Evolutionary conservation across 495 filamentous ascomycete species (phyloP).

Genomic region (Penicillium paradoxum): DNA sequence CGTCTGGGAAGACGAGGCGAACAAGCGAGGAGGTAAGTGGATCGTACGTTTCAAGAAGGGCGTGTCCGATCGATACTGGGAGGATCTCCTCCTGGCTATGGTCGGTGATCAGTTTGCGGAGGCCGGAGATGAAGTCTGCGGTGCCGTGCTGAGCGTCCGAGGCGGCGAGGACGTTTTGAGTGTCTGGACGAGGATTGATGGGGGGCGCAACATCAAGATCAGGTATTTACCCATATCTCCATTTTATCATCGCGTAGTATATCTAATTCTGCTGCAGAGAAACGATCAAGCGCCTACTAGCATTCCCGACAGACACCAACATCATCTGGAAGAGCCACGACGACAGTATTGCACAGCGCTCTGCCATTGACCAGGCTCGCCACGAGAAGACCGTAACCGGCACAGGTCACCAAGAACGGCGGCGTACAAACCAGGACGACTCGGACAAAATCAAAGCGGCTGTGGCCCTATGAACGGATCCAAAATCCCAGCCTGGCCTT

Average conservation of each 20-base stretch:
- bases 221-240: constrained; percentile 52
- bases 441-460: constrained; percentile 42
- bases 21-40: constrained; percentile 96
- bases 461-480: constrained; percentile 27
- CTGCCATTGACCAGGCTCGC: constrained; percentile 74
- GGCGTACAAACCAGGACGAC: constrained; percentile 45
- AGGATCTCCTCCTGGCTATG: constrained; percentile 86
- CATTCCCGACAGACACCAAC: constrained; percentile 80
- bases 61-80: constrained; percentile 94
- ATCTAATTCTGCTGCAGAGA: constrained; percentile 52
- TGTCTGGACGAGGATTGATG: constrained; percentile 92
- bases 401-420: constrained; percentile 33
- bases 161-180: constrained; percentile 96
- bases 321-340: constrained; percentile 93
- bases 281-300: constrained; percentile 83
- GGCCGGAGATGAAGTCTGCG: constrained; percentile 90
- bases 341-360: constrained; percentile 73
- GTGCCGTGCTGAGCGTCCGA: constrained; percentile 86
- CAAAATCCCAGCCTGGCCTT: constrained; percentile 24
- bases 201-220: constrained; percentile 92
- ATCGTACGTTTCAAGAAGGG: constrained; percentile 94
- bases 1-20: constrained; percentile 98
- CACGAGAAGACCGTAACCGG: constrained; percentile 60
- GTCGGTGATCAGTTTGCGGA: constrained; percentile 94
- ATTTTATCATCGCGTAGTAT: not conserved